A percentile compares a stretch with the other conserved stretches of the same genome.
Conservation (phyloP, 192 early-diverging fungal species). For the Gaertneriomyces semiglobifer region DNA sequence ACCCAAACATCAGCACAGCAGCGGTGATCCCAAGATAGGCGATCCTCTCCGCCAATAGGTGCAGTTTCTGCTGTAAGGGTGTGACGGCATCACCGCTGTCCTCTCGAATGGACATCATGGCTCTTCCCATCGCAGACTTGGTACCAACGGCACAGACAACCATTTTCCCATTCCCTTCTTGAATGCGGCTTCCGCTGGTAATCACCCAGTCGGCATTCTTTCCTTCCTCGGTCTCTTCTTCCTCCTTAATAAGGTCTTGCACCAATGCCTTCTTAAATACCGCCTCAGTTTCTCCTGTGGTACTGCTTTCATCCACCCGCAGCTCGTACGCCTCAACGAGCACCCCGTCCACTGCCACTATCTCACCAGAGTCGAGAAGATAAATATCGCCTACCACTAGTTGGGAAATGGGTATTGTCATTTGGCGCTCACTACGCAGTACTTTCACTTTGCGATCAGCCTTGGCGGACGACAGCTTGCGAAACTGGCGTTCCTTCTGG, state of each 20-base stretch:
- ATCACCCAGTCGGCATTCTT: neutral
- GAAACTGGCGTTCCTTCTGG: constrained; percentile 37
- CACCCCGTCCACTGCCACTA: constrained; percentile 87
- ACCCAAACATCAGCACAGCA: constrained; percentile 79
- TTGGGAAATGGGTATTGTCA: constrained; percentile 70
- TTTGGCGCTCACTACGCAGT: constrained; percentile 68
- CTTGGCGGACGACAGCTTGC: constrained; percentile 22
- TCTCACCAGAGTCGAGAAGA: constrained; percentile 82
- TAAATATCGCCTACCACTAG: constrained; percentile 87
- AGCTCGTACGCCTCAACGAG: constrained; percentile 73
- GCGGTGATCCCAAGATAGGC: constrained; percentile 83
- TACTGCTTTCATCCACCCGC: constrained; percentile 78
- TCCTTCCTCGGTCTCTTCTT: too few relatives aligned
- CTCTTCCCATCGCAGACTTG: neutral
- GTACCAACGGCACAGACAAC: neutral
- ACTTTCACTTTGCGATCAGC: constrained; percentile 40
- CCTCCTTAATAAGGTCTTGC: neutral
- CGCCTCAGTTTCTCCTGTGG: constrained; percentile 85
- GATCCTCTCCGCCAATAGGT: constrained; percentile 83
- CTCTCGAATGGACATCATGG: constrained; percentile 12
- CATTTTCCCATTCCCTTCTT: neutral
- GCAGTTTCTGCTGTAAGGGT: constrained; percentile 88
- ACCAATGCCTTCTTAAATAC: constrained; percentile 58
- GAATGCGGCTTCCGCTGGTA: neutral
- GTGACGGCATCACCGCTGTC: neutral